These are phyloP conservation scores for Carex pumila DNA, from an alignment of 176 grass and related monocot species.

Conservation along the genomic window DNA sequence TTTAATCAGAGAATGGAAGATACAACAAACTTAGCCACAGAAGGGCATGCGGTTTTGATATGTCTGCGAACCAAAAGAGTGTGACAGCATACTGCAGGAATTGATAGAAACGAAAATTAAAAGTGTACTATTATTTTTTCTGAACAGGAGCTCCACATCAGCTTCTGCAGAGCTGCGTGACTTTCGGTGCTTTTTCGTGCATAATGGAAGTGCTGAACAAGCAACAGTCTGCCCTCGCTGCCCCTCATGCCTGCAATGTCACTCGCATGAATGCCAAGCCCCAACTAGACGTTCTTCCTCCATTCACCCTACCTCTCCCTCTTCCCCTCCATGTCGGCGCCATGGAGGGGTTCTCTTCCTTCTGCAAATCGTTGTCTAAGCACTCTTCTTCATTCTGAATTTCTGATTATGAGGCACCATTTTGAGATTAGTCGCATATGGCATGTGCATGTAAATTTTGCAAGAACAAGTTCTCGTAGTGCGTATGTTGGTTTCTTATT, in stretches of 20 bases:
- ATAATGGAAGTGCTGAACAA: constrained; percentile 96
- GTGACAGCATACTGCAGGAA: not conserved
- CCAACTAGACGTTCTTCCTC: constrained; percentile 43
- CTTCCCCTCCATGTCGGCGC: constrained; percentile 29
- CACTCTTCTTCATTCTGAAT: constrained; percentile 12
- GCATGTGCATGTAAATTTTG: constrained; percentile 18
- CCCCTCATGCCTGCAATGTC: not conserved
- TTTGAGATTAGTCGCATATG: not conserved
- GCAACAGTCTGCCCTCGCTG: constrained; percentile 66
- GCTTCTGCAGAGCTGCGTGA: constrained; percentile 65
- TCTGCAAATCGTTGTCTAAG: constrained; percentile 58
- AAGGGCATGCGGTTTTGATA: not conserved
- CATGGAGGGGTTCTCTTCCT: constrained; percentile 58
- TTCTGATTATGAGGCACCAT: not conserved
- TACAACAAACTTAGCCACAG: not conserved
- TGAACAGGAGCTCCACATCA: constrained; percentile 54
- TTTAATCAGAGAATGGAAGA: not conserved
- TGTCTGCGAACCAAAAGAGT: not conserved
- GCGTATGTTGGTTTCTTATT: not conserved
- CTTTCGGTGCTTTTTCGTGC: constrained; percentile 88
- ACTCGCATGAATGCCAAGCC: not conserved
- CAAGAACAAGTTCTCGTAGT: not conserved
- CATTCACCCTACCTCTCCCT: constrained; percentile 64
- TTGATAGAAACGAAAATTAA: not conserved
- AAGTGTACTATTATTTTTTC: not conserved